Conservation (phyloP, 768 basidiomycete genomes). For the Podaxis pistillaris region DNA sequence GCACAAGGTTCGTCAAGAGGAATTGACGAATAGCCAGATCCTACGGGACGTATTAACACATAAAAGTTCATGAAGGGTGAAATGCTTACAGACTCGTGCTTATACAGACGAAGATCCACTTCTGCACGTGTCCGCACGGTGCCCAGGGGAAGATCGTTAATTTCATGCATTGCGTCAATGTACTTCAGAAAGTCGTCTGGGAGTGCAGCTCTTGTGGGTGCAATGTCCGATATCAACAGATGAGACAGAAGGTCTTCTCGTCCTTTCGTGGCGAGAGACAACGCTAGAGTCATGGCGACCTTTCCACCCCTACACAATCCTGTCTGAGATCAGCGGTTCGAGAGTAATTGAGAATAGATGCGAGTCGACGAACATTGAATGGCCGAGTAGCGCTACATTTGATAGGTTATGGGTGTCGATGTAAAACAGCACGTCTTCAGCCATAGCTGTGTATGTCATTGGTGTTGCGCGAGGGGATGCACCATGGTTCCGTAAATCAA, state of each 20-base stretch:
- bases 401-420: constrained; percentile 50
- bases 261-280: constrained; percentile 36
- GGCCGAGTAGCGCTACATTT: constrained; percentile 76
- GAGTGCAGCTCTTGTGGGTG: constrained; percentile 58
- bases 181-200: constrained; percentile 69
- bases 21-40: constrained; percentile 75
- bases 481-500: constrained; percentile 92
- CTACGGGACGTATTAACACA: constrained; percentile 36
- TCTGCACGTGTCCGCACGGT: constrained; percentile 60
- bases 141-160: constrained; percentile 48
- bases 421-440: constrained; percentile 71
- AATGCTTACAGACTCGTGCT: constrained; percentile 58
- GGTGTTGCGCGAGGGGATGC: constrained; percentile 70
- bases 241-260: constrained; percentile 43
- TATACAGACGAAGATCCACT: constrained; percentile 62
- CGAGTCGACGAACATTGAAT: constrained; percentile 71
- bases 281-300: constrained; percentile 70
- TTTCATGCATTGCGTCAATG: constrained; percentile 68
- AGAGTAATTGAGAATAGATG: not conserved
- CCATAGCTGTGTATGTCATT: constrained; percentile 80
- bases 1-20: constrained; percentile 77
- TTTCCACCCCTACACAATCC: constrained; percentile 72
- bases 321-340: constrained; percentile 5
- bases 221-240: constrained; percentile 80
- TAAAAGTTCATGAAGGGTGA: not conserved